Evolutionary conservation across 78 protist species (phyloP).

Genomic region (slime mould (Dictyostelium discoideum)): DNA sequence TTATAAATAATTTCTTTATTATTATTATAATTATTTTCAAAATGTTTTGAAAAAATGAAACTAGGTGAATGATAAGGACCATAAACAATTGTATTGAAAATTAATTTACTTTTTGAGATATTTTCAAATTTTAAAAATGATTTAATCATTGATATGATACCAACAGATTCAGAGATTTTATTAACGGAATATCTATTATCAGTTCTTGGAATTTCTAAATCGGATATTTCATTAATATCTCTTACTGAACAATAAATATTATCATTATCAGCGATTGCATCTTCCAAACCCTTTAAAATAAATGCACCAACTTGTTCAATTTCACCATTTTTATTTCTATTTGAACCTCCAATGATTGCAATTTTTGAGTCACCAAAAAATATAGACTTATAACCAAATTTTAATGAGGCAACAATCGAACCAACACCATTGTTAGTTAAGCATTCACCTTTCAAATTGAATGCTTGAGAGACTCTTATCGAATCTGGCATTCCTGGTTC

Average conservation of each 20-base stretch:
- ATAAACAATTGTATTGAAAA: background rate
- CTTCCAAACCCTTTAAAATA: background rate
- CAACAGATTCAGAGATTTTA: background rate
- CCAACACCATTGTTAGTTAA: background rate
- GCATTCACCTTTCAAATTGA: background rate
- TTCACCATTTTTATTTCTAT: background rate
- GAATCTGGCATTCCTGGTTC: background rate
- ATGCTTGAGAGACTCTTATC: background rate
- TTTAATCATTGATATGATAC: background rate
- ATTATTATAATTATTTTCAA: background rate
- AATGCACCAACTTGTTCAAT: background rate
- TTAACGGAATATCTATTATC: background rate
- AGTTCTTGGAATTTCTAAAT: background rate
- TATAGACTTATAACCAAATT: background rate
- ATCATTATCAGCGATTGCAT: background rate
- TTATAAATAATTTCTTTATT: background rate
- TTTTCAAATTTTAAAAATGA: background rate
- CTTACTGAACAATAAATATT: background rate
- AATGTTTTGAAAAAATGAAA: background rate
- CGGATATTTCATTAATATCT: background rate
- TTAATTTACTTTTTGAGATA: background rate
- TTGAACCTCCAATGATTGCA: background rate
- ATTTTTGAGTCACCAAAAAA: background rate
- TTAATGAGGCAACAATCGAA: background rate
- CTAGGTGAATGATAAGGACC: background rate